Conservation (phyloP, 805 yeast genomes). For the Candida glaebosa region DNA sequence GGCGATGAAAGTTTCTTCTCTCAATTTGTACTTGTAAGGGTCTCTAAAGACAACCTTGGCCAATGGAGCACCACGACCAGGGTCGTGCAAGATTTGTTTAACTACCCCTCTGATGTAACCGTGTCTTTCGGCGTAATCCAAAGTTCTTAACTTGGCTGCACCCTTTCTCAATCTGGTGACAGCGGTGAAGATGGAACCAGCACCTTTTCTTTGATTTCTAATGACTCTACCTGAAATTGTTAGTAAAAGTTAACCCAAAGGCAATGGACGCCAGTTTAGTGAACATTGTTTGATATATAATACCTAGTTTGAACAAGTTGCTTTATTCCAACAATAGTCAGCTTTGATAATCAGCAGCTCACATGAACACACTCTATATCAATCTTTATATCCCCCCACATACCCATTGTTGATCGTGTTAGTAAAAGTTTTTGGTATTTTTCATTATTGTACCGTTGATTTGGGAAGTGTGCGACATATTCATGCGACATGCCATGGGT, state of each 20-base stretch:
- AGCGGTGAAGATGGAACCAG: conserved; percentile 99
- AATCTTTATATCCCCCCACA: too few relatives aligned
- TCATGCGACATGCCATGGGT: background rate
- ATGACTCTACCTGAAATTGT: conserved; percentile 86
- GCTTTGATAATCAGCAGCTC: too few relatives aligned
- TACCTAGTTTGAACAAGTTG: too few relatives aligned
- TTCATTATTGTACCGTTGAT: background rate
- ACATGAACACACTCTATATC: too few relatives aligned
- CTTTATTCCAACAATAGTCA: too few relatives aligned
- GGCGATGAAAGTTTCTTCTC: conserved; percentile 98
- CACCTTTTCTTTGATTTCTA: conserved; percentile 99
- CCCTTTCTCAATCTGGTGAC: conserved; percentile 99
- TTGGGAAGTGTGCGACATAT: background rate
- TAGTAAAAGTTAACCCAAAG: conserved; percentile 9
- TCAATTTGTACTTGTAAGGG: conserved; percentile 97
- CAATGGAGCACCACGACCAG: conserved; percentile 99
- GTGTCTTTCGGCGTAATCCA: conserved; percentile 98
- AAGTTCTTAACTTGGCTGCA: conserved; percentile 99
- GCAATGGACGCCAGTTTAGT: too few relatives aligned
- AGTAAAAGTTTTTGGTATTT: background rate
- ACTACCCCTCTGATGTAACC: conserved; percentile 99
- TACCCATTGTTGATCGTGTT: conserved; percentile 44
- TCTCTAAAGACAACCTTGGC: conserved; percentile 99
- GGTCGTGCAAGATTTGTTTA: conserved; percentile 97
- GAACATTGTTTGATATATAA: too few relatives aligned